phyloP scores from a whole-genome alignment of 345 rosid species.

The Garcia nutans region DNA sequence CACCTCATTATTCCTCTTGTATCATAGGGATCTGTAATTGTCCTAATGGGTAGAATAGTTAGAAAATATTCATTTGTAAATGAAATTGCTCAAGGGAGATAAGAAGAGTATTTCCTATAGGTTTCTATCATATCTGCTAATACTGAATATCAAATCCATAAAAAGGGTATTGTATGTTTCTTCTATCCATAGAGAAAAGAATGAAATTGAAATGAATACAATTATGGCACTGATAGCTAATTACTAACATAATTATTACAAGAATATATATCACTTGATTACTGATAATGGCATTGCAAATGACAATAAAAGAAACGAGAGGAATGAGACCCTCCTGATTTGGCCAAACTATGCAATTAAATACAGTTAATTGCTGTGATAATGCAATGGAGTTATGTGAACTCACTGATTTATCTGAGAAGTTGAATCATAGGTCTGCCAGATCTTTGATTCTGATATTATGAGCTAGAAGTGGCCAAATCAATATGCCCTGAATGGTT shows the following conservation, averaged over 20 bases:
- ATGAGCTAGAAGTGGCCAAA: not conserved
- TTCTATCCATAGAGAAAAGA: not conserved
- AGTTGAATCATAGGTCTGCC: not conserved
- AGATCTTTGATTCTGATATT: constrained; percentile 8
- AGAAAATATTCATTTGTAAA: not conserved
- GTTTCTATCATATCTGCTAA: not conserved
- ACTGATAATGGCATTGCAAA: not conserved
- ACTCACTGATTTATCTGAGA: not conserved
- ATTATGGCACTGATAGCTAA: not conserved
- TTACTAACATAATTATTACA: not conserved
- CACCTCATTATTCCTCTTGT: too few relatives aligned
- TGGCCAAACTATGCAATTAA: not conserved
- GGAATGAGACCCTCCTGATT: not conserved
- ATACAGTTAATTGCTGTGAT: not conserved
- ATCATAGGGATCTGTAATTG: not conserved
- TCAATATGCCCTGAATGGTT: not conserved
- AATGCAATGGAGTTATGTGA: not conserved
- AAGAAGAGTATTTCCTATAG: not conserved
- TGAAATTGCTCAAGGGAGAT: not conserved
- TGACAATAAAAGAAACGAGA: not conserved
- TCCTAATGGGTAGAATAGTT: not conserved
- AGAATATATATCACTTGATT: not conserved
- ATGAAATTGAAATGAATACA: not conserved
- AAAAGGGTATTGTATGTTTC: not conserved
- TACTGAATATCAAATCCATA: not conserved